These are phyloP conservation scores for Calonectria multiphialidica DNA, from an alignment of 2,329 filamentous ascomycete species.

Conservation along the genomic window DNA sequence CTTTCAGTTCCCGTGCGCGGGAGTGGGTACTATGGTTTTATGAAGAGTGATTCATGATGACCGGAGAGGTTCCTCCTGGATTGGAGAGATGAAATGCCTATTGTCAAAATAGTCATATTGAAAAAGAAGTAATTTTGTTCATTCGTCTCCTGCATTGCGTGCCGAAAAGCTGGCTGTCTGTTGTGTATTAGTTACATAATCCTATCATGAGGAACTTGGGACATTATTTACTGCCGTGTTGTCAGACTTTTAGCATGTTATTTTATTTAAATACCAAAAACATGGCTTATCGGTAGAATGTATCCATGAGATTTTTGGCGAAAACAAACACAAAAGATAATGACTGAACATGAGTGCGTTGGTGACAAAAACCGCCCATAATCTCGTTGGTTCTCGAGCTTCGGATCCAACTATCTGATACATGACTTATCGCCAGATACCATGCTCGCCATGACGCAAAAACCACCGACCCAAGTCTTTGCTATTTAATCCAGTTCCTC, in stretches of 20 bases:
- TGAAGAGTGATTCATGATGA: background rate
- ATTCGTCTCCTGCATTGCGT: too few relatives aligned
- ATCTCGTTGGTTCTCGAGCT: background rate
- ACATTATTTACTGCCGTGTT: too few relatives aligned
- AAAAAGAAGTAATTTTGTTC: too few relatives aligned
- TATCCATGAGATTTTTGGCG: too few relatives aligned
- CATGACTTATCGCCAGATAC: background rate
- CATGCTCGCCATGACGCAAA: background rate
- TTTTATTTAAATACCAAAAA: too few relatives aligned
- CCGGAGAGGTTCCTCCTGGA: background rate
- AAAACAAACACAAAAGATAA: background rate
- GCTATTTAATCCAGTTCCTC: conserved; percentile 53
- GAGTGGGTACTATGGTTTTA: background rate
- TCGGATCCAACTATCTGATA: background rate
- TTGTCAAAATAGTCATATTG: too few relatives aligned
- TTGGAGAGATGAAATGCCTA: too few relatives aligned
- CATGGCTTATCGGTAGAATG: background rate
- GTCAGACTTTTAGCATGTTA: too few relatives aligned
- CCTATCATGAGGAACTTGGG: too few relatives aligned
- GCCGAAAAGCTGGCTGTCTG: too few relatives aligned
- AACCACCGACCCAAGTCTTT: background rate
- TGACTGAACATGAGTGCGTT: background rate
- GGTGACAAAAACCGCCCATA: background rate
- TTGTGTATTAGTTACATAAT: too few relatives aligned
- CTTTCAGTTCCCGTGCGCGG: background rate